Evolutionary conservation across 257 asterid species (phyloP).

Genomic region (Ophiorrhiza pumila): DNA sequence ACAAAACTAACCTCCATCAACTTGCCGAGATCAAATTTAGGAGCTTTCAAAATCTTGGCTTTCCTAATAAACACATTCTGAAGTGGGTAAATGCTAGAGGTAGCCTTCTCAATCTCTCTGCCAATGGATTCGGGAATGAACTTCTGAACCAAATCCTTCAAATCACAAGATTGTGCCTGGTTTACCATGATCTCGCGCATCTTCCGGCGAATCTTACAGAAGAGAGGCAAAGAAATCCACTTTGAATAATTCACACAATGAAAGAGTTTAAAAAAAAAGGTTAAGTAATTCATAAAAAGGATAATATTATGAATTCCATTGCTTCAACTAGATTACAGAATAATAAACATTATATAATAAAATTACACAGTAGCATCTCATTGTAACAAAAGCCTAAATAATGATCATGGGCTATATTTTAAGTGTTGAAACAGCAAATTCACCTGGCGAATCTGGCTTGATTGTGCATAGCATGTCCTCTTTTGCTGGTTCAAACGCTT

Average conservation of each 20-base stretch:
- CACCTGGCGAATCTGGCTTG: slow-evolving; percentile 85
- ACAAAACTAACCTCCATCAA: slow-evolving; percentile 60
- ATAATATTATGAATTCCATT: background rate
- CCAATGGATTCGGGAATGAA: slow-evolving; percentile 85
- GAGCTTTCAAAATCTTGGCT: slow-evolving; percentile 81
- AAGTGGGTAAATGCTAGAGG: slow-evolving; percentile 70
- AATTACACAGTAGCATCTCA: no score
- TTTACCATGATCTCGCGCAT: slow-evolving; percentile 81
- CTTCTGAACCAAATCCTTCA: slow-evolving; percentile 73
- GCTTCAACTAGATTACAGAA: background rate
- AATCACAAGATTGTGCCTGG: slow-evolving; percentile 69
- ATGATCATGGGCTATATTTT: no score
- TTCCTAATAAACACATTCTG: slow-evolving; percentile 77
- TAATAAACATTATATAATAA: background rate
- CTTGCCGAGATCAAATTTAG: slow-evolving; percentile 74
- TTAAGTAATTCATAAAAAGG: background rate
- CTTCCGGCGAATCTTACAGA: slow-evolving; percentile 65
- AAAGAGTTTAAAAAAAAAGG: background rate
- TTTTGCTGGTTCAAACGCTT: slow-evolving; percentile 82
- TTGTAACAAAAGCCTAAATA: no score
- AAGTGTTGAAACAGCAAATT: background rate
- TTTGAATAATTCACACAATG: background rate
- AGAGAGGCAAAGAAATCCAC: background rate
- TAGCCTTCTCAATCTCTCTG: slow-evolving; percentile 79
- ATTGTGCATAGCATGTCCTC: slow-evolving; percentile 83